Base-by-base conservation (phyloP, 345 rosid genomes). In the Salix caprea region DNA sequence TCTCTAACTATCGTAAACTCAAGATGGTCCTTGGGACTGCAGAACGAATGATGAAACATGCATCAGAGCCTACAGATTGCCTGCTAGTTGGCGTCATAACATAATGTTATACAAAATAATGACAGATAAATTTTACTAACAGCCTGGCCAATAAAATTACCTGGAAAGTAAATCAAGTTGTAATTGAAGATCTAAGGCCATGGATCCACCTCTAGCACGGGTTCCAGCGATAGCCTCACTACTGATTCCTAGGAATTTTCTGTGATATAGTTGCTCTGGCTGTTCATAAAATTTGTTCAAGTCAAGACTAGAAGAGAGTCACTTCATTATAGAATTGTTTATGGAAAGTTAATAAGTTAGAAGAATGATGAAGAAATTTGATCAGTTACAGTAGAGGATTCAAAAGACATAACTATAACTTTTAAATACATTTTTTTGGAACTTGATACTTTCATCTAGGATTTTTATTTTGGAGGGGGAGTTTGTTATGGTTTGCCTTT, bases 151-250 rank as follows among this genome's bases (percentile, higher is more conserved):
- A 14, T 13, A 54, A 58, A 65, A 4, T 56, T 65, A 94, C 98
- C 94, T 94, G 81, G 93, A 87, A 77, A 92, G 86, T 82, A 94
- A 86, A 81, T 94, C 94, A 28, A 61, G 90, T 83, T 91, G 96
- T 68, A 92, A 83, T 83, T 88, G 94, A 79, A 87, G 84, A 88
- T 92, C 97, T 71, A 70, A 79, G 82, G 86, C 83, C 58, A 62
- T 78, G 34, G 98, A 87, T 79, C 77, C 84, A 42, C 94, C 97
- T 88, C 97, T 88, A 69, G 94, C 91, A 67, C 94, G 93, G 56
- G 97, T 94, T 78, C 90, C 98, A 70, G 97, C 97, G 88, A 94
- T 75, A 65, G 97, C 97, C 79, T 94, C 98, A 48, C 97, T 94
- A 46, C 86, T 83, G 24, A 92, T 84, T 75, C 86, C 86, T 37